Evolutionary conservation across 225 moss, liverwort and hornwort genomes (phyloP), one percentile per base, ranked within the genome.

Genomic region (Antitrichia curtipendula): DNA sequence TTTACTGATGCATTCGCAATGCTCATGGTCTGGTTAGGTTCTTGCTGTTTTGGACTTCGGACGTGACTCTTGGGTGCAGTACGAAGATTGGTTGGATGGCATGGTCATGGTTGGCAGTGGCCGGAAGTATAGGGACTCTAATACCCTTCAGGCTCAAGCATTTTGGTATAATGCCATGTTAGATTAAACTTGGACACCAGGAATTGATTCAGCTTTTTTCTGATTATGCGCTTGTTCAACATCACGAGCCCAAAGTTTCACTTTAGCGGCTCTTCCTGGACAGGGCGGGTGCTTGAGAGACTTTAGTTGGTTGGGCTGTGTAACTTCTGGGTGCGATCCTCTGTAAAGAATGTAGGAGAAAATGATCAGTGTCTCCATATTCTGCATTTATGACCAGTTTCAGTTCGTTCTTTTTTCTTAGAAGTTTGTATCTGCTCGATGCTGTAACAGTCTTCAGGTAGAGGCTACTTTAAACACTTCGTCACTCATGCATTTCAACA

Each of bases 41-140:
- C 90, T 99, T 77, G 99, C 97, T 43, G 97, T 99, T 78, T 89
- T 99, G 88, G 99, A 99, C 86, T 96, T 94, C 25, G 94, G 95
- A 78, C 94, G 99, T 23, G 99, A 99, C 84, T 89, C 93, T n/a
- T 99, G 99, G 99, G 94, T 97, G 85, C 96, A 95, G 86, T 94
- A 94, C 49, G 99, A 99, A 81, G 99, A 99, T 73, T 99, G 99
- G 99, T 87, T 99, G 84, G 94, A 97, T 82, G 97, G 98, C 71
- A 97, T 97, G 82, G 95, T 95, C 78, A 96, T 95, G 87, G 83
- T 96, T 87, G 96, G 97, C 70, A 93, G 89, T 87, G 94, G 95
- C 70, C 95, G 97, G 64, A 99, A 99, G 88, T 99, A 97, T 57
- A 95, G 95, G 85, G 99, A 99, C 87, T 97, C 99, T 1, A 93